Base-by-base conservation (phyloP, 441 rosid species). In the Brassica hybrid region DNA sequence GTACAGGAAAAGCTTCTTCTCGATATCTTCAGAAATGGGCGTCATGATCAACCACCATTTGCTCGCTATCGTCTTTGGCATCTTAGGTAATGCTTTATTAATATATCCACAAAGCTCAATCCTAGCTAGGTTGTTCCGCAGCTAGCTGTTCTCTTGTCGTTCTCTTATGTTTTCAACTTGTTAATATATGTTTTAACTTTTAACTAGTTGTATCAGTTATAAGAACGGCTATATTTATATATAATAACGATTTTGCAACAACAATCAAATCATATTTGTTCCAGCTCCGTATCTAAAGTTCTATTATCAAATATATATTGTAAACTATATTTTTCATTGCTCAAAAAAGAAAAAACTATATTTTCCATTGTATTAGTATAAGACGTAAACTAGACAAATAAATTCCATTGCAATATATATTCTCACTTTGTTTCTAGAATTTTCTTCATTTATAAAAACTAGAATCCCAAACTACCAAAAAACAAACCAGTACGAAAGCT, bases 61-160 rank as follows among this genome's bases (percentile, higher is more conserved):
- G 4, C 61, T 57, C 79, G 87, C 87, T 61, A 17, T 81, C 48
- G 73, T 82, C 32, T 91, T 91, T 68, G 99, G 99, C 63, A 61
- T 91, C 79, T 72, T 91, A 67, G 99, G 99, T 94, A 90, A 68
- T 69, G 67, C 50, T 69, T 4, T 21, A 2, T n/a, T 41, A 23
- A 38, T 38, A 32, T 50, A 27, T 16, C 57, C 57, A 50, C 57
- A 50, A 50, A 50, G 12, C 27, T 10, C 32, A 65, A 32, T 36
- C 18, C 9, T 45, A 61, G 9, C 19, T 50, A 50, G 57, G 56
- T 72, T 80, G 23, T 65, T 50, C 30, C 27, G 19, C 45, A 48
- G 30, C 67, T 43, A 7, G 62, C 32, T 21, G n/a, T 23, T 67
- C 14, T 34, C 48, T 41, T 21, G 52, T 18, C 7, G 18, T 36